A percentile compares a stretch with the other conserved stretches of the same genome.
Conservation (phyloP, 2,329 filamentous ascomycete species). For the Hymenoscyphus repandus region DNA sequence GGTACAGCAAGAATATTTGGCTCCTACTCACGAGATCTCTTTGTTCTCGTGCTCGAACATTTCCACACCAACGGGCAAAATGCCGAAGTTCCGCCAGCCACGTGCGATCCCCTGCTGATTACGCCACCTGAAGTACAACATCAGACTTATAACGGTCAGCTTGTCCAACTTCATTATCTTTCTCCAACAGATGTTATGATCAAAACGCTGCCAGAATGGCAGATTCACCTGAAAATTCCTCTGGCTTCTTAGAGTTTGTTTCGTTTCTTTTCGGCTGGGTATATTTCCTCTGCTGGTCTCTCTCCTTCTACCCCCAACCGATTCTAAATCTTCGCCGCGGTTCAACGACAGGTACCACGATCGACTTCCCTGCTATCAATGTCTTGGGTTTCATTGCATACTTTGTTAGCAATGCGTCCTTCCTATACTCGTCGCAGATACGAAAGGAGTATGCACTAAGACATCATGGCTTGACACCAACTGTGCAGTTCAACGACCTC, state of each 20-base stretch:
- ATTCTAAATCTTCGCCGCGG: constrained; percentile 71
- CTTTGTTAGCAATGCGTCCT: constrained; percentile 6
- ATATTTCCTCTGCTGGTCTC: constrained; percentile 73
- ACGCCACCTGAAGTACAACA: too few species aligned
- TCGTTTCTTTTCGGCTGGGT: constrained; percentile 67
- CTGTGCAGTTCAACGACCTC: constrained; percentile 86
- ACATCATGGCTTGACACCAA: constrained; percentile 70
- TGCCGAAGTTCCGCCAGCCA: too few species aligned
- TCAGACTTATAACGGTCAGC: background rate
- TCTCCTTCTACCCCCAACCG: constrained; percentile 90
- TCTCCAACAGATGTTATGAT: constrained; percentile 7
- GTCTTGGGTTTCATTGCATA: constrained; percentile 68
- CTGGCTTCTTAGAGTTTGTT: constrained; percentile 41
- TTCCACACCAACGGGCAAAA: too few species aligned
- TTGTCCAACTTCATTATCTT: background rate
- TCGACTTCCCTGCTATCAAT: constrained; percentile 83
- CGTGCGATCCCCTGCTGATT: too few species aligned
- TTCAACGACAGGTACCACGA: constrained; percentile 76
- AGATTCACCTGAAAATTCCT: constrained; percentile 28
- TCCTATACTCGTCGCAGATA: constrained; percentile 75
- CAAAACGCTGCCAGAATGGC: constrained; percentile 19
- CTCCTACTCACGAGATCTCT: too few species aligned
- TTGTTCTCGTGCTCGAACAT: too few species aligned
- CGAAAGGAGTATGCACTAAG: constrained; percentile 78
- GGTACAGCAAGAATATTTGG: too few species aligned